Percentiles rank a stretch among this genome's conserved stretches.
phyloP scores from a whole-genome alignment of 1,284 basidiomycete genomes.

The Papiliotrema fonsecae region DNA sequence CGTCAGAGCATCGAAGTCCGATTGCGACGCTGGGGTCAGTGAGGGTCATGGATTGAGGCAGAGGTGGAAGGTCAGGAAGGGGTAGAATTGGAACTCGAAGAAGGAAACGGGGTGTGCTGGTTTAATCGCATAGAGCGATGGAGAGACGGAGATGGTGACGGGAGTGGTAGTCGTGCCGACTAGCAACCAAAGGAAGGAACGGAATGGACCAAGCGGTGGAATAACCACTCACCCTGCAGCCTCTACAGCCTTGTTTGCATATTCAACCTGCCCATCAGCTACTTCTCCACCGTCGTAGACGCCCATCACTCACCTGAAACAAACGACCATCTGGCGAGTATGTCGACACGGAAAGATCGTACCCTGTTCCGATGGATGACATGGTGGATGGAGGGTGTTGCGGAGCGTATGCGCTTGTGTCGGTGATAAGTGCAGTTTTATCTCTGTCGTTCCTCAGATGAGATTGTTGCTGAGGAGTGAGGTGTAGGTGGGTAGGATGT shows the following conservation, averaged over 20 bases:
- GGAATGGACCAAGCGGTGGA: not conserved
- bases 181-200: no score
- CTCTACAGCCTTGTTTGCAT: slow-evolving; percentile 97
- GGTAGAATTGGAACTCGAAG: not conserved
- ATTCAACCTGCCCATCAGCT: slow-evolving; percentile 69
- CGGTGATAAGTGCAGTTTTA: no score
- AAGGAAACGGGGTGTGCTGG: not conserved
- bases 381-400: slow-evolving; percentile 53
- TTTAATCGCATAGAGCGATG: no score
- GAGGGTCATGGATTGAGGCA: not conserved
- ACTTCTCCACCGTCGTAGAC: not conserved
- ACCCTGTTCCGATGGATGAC: slow-evolving; percentile 97
- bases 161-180: no score
- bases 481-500: no score
- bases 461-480: no score
- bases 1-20: slow-evolving; percentile 87
- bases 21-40: slow-evolving; percentile 66
- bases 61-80: not conserved
- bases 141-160: no score
- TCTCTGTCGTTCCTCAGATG: no score
- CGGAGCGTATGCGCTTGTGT: no score
- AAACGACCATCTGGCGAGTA: slow-evolving; percentile 98
- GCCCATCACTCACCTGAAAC: slow-evolving; percentile 67
- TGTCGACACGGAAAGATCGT: slow-evolving; percentile 96
- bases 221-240: slow-evolving; percentile 72